These are phyloP conservation scores for Ambrosia trifida DNA, from an alignment of 129 eudicot species.

Conservation along the genomic window DNA sequence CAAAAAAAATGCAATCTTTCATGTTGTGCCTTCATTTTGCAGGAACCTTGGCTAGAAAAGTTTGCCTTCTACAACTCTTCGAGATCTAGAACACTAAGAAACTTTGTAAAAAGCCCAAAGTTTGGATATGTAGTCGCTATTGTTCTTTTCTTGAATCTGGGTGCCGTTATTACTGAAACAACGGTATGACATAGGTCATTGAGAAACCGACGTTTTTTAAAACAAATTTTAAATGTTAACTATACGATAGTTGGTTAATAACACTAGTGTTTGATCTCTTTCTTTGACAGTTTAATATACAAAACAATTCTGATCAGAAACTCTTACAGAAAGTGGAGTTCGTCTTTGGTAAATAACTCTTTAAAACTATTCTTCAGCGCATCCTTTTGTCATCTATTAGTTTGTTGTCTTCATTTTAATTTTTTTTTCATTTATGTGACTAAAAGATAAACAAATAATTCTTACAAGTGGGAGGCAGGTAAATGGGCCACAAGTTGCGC, in stretches of 20 bases:
- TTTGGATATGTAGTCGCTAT: constrained; percentile 62
- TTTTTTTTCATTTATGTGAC: too few species aligned
- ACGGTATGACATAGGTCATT: constrained; percentile 53
- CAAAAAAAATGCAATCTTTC: constrained; percentile 30
- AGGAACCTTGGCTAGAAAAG: constrained; percentile 59
- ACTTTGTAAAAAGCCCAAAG: constrained; percentile 50
- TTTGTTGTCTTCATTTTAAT: too few species aligned
- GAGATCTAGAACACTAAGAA: constrained; percentile 52
- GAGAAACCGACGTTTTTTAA: constrained; percentile 6
- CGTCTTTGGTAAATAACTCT: constrained; percentile 65
- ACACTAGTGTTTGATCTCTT: constrained; percentile 8
- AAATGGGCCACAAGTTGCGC: too few species aligned
- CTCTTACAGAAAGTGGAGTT: constrained; percentile 86
- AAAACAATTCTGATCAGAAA: constrained; percentile 70
- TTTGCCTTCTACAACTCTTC: constrained; percentile 60
- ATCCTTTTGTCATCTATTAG: background rate
- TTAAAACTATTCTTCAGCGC: constrained; percentile 20
- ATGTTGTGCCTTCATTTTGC: constrained; percentile 28
- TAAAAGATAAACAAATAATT: too few species aligned
- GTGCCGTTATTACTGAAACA: constrained; percentile 80
- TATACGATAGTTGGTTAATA: constrained; percentile 10
- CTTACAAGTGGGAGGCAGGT: too few species aligned
- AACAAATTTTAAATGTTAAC: background rate
- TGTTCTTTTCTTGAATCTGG: constrained; percentile 68
- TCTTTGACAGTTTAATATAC: constrained; percentile 76